These are phyloP conservation scores for Posidonia oceanica DNA, from an alignment of 116 monocot genomes.

Conservation along the genomic window DNA sequence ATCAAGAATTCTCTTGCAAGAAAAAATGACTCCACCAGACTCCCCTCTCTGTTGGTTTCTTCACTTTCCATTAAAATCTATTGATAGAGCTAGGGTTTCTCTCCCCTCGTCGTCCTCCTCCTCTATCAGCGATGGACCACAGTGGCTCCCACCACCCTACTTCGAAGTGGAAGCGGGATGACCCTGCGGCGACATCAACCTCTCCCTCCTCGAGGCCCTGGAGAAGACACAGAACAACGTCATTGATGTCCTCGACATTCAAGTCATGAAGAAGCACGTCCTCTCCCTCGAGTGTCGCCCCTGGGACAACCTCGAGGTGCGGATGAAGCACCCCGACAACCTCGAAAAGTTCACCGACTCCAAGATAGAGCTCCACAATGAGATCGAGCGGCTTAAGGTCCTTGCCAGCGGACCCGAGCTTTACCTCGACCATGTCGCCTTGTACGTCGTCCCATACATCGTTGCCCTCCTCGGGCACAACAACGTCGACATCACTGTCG, in stretches of 20 bases:
- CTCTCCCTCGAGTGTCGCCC: conserved; percentile 88
- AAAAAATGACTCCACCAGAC: too few species aligned
- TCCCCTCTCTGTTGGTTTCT: too few species aligned
- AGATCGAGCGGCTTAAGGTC: conserved; percentile 48
- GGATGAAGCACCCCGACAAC: conserved; percentile 79
- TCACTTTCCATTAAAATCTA: too few species aligned
- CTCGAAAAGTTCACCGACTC: conserved; percentile 86
- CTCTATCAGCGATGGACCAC: conserved; percentile 3
- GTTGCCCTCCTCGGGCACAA: conserved; percentile 65
- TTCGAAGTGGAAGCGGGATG: conserved; percentile 45
- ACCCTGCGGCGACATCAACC: conserved; percentile 22
- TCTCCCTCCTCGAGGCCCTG: conserved; percentile 13
- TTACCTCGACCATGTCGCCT: conserved; percentile 71
- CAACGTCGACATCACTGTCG: conserved; percentile 72
- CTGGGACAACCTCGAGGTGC: conserved; percentile 76
- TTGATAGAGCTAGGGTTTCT: conserved; percentile 1
- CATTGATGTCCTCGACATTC: conserved; percentile 60
- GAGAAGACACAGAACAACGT: conserved; percentile 35
- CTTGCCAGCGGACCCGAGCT: conserved; percentile 84
- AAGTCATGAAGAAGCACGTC: neutral
- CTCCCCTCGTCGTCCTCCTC: neutral
- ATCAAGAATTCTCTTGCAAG: too few species aligned
- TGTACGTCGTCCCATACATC: conserved; percentile 55
- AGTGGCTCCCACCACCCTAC: too few species aligned
- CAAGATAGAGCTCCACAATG: conserved; percentile 16